Percentiles rank a stretch among this genome's conserved stretches.
phyloP scores from a whole-genome alignment of 2,329 filamentous ascomycete genomes.

The Rhytidhysteron rufulum region DNA sequence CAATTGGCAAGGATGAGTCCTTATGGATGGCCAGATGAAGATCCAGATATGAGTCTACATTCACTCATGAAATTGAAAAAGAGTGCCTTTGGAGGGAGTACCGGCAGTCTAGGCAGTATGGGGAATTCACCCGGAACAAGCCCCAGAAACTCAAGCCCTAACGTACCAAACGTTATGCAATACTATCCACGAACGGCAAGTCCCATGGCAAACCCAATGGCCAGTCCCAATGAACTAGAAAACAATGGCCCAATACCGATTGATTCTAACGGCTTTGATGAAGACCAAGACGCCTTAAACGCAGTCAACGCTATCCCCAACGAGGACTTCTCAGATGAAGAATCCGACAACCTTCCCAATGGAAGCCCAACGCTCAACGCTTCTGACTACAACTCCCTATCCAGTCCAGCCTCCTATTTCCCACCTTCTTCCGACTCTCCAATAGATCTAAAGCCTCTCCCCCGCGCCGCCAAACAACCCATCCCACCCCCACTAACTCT shows the following conservation, averaged over 20 bases:
- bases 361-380: slow-evolving; percentile 31
- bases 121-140: slow-evolving; percentile 23
- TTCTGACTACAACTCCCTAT: slow-evolving; percentile 26
- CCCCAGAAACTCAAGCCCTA: slow-evolving; percentile 31
- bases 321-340: slow-evolving; percentile 11
- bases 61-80: slow-evolving; percentile 69
- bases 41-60: slow-evolving; percentile 70
- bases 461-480: slow-evolving; percentile 11
- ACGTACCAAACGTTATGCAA: slow-evolving; percentile 37
- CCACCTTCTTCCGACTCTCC: slow-evolving; percentile 1
- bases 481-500: slow-evolving; percentile 19
- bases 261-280: slow-evolving; percentile 17
- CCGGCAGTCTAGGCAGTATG: slow-evolving; percentile 62
- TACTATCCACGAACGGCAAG: slow-evolving; percentile 25
- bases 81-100: slow-evolving; percentile 77
- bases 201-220: slow-evolving; percentile 23
- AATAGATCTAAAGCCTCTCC: slow-evolving; percentile 10
- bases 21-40: slow-evolving; percentile 51
- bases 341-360: slow-evolving; percentile 9
- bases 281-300: slow-evolving; percentile 20
- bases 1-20: slow-evolving; percentile 62
- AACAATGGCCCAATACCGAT: too few species aligned
- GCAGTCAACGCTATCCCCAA: slow-evolving; percentile 26
- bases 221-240: slow-evolving; percentile 19
- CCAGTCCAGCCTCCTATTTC: slow-evolving; percentile 16